Evolutionary conservation across 1,284 basidiomycete genomes (phyloP), one percentile per base, ranked within the genome.

Genomic region (Marasmius fiardii): DNA sequence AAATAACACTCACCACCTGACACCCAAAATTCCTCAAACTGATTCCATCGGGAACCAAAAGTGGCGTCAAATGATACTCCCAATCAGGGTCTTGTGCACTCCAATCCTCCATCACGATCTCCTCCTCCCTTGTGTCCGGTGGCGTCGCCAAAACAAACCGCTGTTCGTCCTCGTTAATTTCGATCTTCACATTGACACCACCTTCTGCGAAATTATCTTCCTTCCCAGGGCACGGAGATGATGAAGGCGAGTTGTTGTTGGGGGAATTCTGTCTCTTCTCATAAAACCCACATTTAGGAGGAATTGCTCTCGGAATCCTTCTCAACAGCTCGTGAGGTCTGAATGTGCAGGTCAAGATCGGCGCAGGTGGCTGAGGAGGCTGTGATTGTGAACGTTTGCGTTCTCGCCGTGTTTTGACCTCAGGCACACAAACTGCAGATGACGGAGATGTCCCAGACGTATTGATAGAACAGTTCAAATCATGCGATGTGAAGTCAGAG

Each of bases 1-100:
- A 41, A 14, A 41, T 33, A 52, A 33, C 33, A 83, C 88, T 76
- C 68, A 90, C 88, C 64, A 88, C 81, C 68, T 92, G 90, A 60
- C 90, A 90, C 45, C 89, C 90, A 70, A 92, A 92, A 72, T 92
- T 92, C 62, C 90, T 74, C 63, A 90, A 71, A 60, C 83, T 87
- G 57, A 90, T 89, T 14, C 89, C 87, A 59, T 87, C 82, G 4
- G 90, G 88, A 52, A 90, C 83, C 52, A 76, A 76, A 14, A 81
- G 78, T 28, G 85, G 82, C 41, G 85, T 76, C 61, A 91, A 89
- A 60, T 84, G 75, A 77, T 80, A 83, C 53, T 74, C 74, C 11
- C 71, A 71, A 51, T 73, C 71, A 31, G 66, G 65, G 28, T 68
- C 63, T 52, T 52, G n/a, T 34, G 49, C 26, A 41, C 39, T 41